Conservation (phyloP, 129 eudicot genomes). For the Centrapalus pauciflorus region DNA sequence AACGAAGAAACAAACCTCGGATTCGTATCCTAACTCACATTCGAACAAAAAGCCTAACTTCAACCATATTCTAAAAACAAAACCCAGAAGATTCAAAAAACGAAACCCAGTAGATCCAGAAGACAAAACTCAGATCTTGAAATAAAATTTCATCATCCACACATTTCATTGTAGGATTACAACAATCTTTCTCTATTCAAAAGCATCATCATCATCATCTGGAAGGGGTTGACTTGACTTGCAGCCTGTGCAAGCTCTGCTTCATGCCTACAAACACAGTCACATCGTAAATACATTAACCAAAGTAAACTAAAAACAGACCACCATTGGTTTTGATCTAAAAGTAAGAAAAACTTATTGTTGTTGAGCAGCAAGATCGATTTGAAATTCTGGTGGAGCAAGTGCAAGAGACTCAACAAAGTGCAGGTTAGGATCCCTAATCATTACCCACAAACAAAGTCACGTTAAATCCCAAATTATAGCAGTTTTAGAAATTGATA, state of each 20-base stretch:
- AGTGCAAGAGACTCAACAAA: constrained; percentile 86
- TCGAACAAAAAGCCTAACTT: no score
- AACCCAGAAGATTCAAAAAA: no score
- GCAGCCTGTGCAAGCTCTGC: constrained; percentile 50
- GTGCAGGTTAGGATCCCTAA: constrained; percentile 66
- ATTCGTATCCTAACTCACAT: no score
- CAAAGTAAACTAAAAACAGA: neutral
- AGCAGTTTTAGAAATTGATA: no score
- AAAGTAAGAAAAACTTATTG: constrained; percentile 37
- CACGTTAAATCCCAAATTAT: neutral
- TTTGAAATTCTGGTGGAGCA: constrained; percentile 82
- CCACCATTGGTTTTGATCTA: neutral
- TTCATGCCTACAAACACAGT: constrained; percentile 43
- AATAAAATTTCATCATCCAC: no score
- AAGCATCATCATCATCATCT: constrained; percentile 65
- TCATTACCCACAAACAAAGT: neutral
- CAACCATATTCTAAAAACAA: no score
- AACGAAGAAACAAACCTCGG: no score
- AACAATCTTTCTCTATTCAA: constrained; percentile 39
- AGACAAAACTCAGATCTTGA: no score
- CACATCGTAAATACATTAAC: neutral
- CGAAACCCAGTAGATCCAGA: no score
- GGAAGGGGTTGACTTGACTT: constrained; percentile 67
- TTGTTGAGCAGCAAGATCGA: constrained; percentile 68
- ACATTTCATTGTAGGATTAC: no score